Conservation (phyloP, 192 early-diverging fungal genomes). For the Coemansia sp. region DNA sequence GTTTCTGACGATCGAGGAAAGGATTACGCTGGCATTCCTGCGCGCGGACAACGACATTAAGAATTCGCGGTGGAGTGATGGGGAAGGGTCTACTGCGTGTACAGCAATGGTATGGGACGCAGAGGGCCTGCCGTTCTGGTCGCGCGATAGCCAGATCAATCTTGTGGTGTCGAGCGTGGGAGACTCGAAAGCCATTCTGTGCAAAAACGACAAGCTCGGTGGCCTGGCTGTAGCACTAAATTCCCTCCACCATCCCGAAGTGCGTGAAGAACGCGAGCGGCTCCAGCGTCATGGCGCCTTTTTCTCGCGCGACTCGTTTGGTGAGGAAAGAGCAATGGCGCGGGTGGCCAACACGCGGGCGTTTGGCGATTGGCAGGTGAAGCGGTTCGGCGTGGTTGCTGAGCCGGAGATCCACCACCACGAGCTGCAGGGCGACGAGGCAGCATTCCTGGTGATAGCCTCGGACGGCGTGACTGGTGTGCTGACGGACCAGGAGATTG, state of each 20-base stretch:
- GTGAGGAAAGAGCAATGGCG: constrained; percentile 69
- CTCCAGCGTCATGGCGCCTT: constrained; percentile 69
- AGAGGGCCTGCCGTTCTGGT: constrained; percentile 67
- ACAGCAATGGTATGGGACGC: constrained; percentile 63
- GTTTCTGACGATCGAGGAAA: constrained; percentile 66
- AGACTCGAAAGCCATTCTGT: constrained; percentile 57
- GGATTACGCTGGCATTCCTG: constrained; percentile 64
- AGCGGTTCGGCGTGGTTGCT: constrained; percentile 68
- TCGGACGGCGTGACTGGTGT: constrained; percentile 71
- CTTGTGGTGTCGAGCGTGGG: constrained; percentile 69
- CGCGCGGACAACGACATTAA: constrained; percentile 58
- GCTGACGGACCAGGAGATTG: constrained; percentile 72
- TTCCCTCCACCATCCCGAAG: constrained; percentile 67
- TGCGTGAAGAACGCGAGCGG: constrained; percentile 59
- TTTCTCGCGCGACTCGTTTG: constrained; percentile 74
- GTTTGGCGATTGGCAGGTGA: constrained; percentile 68
- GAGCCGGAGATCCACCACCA: constrained; percentile 66
- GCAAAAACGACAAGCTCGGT: constrained; percentile 56
- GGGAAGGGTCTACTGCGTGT: constrained; percentile 69
- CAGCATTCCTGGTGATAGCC: constrained; percentile 67
- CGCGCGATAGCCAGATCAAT: constrained; percentile 58
- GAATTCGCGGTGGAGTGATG: constrained; percentile 50
- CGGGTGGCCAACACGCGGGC: constrained; percentile 65
- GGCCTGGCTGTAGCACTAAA: constrained; percentile 62
- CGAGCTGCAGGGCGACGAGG: constrained; percentile 58